Percentiles rank a stretch among this genome's conserved stretches.
Conservation (phyloP, 1,284 basidiomycete genomes). For the Ustilago curta region DNA sequence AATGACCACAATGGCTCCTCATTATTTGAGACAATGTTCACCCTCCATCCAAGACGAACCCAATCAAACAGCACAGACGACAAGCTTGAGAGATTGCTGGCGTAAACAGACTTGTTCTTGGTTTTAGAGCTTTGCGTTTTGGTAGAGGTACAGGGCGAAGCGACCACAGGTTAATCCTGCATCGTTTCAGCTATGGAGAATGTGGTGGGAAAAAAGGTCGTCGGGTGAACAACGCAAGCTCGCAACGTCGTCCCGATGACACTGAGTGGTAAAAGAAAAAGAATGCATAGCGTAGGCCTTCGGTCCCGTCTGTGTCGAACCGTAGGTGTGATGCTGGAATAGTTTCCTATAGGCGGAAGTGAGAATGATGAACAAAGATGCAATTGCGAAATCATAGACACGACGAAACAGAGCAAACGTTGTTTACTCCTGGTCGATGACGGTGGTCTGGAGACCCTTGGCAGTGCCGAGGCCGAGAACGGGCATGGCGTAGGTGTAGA, state of each 20-base stretch:
- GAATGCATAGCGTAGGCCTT: constrained; percentile 27
- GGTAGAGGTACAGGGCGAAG: constrained; percentile 47
- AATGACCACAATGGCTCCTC: neutral
- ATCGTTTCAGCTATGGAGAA: constrained; percentile 31
- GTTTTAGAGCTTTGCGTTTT: constrained; percentile 45
- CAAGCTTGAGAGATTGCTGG: constrained; percentile 14
- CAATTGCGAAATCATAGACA: constrained; percentile 39
- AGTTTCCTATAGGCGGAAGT: constrained; percentile 21
- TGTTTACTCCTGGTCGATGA: constrained; percentile 67
- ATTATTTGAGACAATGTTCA: neutral
- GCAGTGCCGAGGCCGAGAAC: constrained; percentile 67
- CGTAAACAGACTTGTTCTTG: constrained; percentile 52
- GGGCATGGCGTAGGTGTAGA: constrained; percentile 68
- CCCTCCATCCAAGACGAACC: neutral
- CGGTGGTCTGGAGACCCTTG: constrained; percentile 68
- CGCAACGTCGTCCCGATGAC: constrained; percentile 38
- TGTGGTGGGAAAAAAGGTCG: constrained; percentile 13
- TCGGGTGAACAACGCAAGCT: constrained; percentile 41
- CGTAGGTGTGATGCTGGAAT: constrained; percentile 28
- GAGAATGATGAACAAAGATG: constrained; percentile 28
- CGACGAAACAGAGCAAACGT: constrained; percentile 18
- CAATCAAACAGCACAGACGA: neutral
- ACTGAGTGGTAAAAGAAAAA: constrained; percentile 15
- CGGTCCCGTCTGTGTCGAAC: constrained; percentile 34
- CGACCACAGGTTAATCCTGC: constrained; percentile 4